Evolutionary conservation across 805 yeast genomes (phyloP), one percentile per base, ranked within the genome.

Genomic region (Wickerhamomyces rabaulensis): DNA sequence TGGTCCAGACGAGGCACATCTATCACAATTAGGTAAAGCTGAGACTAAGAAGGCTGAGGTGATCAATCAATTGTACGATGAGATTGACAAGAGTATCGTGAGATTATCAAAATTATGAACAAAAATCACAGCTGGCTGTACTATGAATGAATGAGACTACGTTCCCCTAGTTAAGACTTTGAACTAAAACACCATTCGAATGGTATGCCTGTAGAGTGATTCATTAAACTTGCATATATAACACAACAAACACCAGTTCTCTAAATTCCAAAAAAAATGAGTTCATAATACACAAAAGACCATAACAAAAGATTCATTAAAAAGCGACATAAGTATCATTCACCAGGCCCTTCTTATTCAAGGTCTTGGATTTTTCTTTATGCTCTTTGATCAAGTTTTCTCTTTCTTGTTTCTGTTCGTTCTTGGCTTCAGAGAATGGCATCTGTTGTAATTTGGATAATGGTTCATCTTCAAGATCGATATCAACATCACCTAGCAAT

Each of bases 401-500:
- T 31, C 64, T 68, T 21, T 51, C 53, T 10, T 44, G 39, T 40
- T 61, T 61, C 48, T 64, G 65, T 47, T 71, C 73, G 27, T 61
- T 56, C 56, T 79, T 80, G 1, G 94, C 95, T 40, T 72, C 76
- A 35, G 69, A 71, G 61, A 79, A 90, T 29, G 78, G 79, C 20
- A 87, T 72, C 61, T 77, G 79, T 51, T 75, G 70, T 64, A 81
- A 72, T 13, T 68, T 65, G 37, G 72, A 73, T 55, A 87, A 66
- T 44, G 86, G 86, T 51, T 70, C 78, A 60, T 87, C 95, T 65
- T 90, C 96, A 52, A 71, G 77, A 60, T 88, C 96, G 51, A 89
- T 85, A 65, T 91, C 97, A 51, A 92, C 78, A 64, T 92, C 97
- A 19, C 98, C 99, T 63, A 94, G 65, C 81, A 91, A 79, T 9